phyloP scores from a whole-genome alignment of 1,284 basidiomycete genomes.

The Leccinum pachyderme region DNA sequence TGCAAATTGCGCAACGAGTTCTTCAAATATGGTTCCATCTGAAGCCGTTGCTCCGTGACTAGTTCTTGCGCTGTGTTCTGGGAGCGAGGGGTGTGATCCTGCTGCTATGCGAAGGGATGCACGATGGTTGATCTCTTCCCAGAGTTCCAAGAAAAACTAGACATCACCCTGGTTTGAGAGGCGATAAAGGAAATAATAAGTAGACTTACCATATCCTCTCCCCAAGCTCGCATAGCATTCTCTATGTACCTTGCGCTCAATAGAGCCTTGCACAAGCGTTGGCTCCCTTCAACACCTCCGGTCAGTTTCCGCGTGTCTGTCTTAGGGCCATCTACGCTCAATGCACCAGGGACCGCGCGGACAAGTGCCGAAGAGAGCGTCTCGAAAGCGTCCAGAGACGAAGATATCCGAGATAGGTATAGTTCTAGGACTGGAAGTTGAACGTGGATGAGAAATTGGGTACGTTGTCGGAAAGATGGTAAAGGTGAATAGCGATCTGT shows the following conservation, averaged over 20 bases:
- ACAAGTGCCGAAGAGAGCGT: conserved; percentile 84
- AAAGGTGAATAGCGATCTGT: conserved; percentile 87
- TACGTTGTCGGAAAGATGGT: conserved; percentile 74
- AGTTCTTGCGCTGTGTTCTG: conserved; percentile 35
- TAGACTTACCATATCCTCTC: conserved; percentile 75
- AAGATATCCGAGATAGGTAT: conserved; percentile 76
- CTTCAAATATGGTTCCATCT: conserved; percentile 74
- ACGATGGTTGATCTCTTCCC: conserved; percentile 69
- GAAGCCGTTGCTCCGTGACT: conserved; percentile 28
- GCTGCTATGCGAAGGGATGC: conserved; percentile 53
- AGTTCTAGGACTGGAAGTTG: conserved; percentile 83
- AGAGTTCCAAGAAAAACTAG: conserved; percentile 88
- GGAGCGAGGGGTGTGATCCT: conserved; percentile 48
- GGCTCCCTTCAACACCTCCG: conserved; percentile 75
- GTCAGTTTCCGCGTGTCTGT: conserved; percentile 64
- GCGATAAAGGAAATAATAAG: background rate
- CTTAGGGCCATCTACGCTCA: conserved; percentile 55
- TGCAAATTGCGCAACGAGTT: conserved; percentile 62
- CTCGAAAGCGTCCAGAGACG: conserved; percentile 92
- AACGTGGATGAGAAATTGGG: conserved; percentile 79
- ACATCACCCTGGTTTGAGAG: background rate
- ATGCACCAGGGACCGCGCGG: conserved; percentile 87
- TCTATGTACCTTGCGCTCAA: conserved; percentile 75
- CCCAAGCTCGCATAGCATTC: conserved; percentile 72
- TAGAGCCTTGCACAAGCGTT: conserved; percentile 79